phyloP scores from a whole-genome alignment of 768 basidiomycete species.

The Phlebiopsis flavidoalba region DNA sequence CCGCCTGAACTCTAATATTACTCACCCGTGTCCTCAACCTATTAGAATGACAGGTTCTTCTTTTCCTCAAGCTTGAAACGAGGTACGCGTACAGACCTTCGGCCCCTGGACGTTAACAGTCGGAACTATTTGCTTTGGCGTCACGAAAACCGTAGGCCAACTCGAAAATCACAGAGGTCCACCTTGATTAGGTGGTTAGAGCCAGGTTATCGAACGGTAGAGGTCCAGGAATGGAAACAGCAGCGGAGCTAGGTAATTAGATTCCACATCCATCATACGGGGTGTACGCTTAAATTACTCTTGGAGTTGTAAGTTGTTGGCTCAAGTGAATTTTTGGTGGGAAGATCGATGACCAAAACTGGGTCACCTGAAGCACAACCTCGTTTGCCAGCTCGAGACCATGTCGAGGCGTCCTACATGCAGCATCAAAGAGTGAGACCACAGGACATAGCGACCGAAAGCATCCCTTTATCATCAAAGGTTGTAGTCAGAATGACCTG shows the following conservation, averaged over 20 bases:
- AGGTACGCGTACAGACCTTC: neutral
- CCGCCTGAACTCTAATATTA: neutral
- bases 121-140: too few relatives aligned
- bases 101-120: neutral
- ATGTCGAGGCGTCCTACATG: neutral
- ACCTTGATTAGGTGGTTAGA: too few relatives aligned
- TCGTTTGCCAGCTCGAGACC: neutral
- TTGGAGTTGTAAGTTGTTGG: neutral
- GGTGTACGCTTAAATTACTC: neutral
- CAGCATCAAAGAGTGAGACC: too few relatives aligned
- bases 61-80: neutral
- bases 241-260: neutral
- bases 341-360: constrained; percentile 5
- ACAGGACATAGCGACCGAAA: too few relatives aligned
- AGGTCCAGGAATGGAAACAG: neutral
- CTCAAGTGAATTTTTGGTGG: neutral
- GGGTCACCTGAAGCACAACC: neutral
- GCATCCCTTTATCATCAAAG: too few relatives aligned
- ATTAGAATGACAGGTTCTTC: constrained; percentile 9
- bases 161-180: too few relatives aligned
- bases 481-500: too few relatives aligned
- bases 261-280: neutral
- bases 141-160: too few relatives aligned
- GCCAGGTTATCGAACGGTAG: too few relatives aligned
- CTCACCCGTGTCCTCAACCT: constrained; percentile 1